Conservation (phyloP, 1,284 basidiomycete genomes). For the Leccinum solheimii region DNA sequence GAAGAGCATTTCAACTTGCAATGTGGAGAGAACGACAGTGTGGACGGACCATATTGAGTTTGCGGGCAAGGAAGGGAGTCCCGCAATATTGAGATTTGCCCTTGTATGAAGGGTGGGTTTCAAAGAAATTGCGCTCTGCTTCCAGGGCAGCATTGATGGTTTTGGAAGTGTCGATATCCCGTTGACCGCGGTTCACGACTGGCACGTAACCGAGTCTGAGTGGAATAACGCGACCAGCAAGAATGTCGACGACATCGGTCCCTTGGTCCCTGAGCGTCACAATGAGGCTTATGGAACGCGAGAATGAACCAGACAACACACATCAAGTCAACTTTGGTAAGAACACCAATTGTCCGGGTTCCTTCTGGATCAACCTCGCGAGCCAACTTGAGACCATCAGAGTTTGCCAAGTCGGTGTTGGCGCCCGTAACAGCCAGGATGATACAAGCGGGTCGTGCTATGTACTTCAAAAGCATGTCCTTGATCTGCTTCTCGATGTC, state of each 20-base stretch:
- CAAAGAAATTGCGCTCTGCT: conserved; percentile 89
- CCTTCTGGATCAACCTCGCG: conserved; percentile 97
- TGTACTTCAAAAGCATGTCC: conserved; percentile 96
- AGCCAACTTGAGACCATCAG: conserved; percentile 95
- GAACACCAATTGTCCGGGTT: conserved; percentile 92
- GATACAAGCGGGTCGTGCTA: conserved; percentile 87
- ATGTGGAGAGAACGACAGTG: neutral
- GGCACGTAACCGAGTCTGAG: conserved; percentile 96
- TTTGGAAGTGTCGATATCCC: conserved; percentile 91
- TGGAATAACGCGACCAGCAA: conserved; percentile 95
- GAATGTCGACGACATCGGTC: conserved; percentile 97
- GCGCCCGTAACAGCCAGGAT: conserved; percentile 96
- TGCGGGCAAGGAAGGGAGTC: conserved; percentile 95
- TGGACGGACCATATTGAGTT: conserved; percentile 84
- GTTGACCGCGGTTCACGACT: conserved; percentile 96
- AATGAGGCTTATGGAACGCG: conserved; percentile 13
- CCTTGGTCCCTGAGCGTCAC: conserved; percentile 75
- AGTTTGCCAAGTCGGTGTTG: conserved; percentile 97
- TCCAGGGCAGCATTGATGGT: conserved; percentile 86
- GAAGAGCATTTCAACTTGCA: conserved; percentile 13
- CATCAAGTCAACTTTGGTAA: conserved; percentile 99
- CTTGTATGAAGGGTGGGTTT: conserved; percentile 90
- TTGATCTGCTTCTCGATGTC: conserved; percentile 98
- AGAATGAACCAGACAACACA: conserved; percentile 41
- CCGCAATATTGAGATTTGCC: conserved; percentile 95